These are phyloP conservation scores for Pseudocercospora eumusae DNA, from an alignment of 2,329 filamentous ascomycete genomes.

Conservation along the genomic window DNA sequence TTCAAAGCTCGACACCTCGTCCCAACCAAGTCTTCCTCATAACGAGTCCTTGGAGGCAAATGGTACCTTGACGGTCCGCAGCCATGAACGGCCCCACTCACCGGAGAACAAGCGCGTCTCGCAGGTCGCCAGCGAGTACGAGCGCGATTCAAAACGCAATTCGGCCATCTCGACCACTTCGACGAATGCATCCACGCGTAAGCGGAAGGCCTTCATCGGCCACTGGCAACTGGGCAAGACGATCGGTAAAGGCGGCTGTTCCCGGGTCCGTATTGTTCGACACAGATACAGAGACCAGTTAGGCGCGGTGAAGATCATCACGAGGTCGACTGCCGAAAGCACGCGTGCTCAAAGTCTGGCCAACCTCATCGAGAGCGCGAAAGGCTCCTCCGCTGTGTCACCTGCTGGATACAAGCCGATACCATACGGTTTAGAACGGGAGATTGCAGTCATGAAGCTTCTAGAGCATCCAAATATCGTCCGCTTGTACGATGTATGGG, in stretches of 20 bases:
- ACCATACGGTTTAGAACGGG: slow-evolving; percentile 85
- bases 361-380: slow-evolving; percentile 74
- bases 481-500: slow-evolving; percentile 94
- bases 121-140: slow-evolving; percentile 50
- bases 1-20: slow-evolving; percentile 26
- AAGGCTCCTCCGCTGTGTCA: slow-evolving; percentile 37
- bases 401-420: slow-evolving; percentile 39
- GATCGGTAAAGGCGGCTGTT: slow-evolving; percentile 85
- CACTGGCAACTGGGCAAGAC: slow-evolving; percentile 92
- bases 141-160: slow-evolving; percentile 53
- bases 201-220: slow-evolving; percentile 72
- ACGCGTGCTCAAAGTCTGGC: slow-evolving; percentile 84
- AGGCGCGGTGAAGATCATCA: slow-evolving; percentile 94
- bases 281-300: slow-evolving; percentile 74
- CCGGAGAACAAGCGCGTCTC: slow-evolving; percentile 57
- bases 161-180: slow-evolving; percentile 59
- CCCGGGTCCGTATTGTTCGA: slow-evolving; percentile 80
- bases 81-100: slow-evolving; percentile 36
- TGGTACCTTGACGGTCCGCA: slow-evolving; percentile 46
- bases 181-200: slow-evolving; percentile 53
- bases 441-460: slow-evolving; percentile 95
- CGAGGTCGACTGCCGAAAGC: slow-evolving; percentile 73
- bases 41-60: slow-evolving; percentile 50
- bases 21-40: slow-evolving; percentile 40
- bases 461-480: slow-evolving; percentile 95